Base-by-base conservation (phyloP, 2,329 filamentous ascomycete genomes). In the Fragosphaeria purpurea region DNA sequence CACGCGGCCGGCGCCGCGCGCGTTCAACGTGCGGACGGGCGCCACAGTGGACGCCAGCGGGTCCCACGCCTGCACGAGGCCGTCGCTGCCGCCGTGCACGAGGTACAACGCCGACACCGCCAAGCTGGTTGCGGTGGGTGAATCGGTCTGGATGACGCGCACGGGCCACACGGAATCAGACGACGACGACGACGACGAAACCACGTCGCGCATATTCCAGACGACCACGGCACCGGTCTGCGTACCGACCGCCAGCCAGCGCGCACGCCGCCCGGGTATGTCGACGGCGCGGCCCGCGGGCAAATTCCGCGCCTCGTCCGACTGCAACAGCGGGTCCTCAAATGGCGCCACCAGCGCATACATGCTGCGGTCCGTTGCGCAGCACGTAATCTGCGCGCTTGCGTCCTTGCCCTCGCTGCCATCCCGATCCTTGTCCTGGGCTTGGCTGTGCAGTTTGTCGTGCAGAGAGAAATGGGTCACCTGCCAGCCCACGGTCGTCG, bases 51-150 rank as follows among this genome's bases (percentile, higher is more conserved):
- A 97, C 1, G 84, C 88, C 44, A 98, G 72, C n/a, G 86, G 87
- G 69, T 98, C 93, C 93, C 93, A 98, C 6, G 89, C 87, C 65
- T 97, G 93, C 5, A 95, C 91, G 4, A 97, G 77, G 1, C 93
- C 91, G 67, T 98, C 93, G 58, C 86, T 95, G 32, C 93, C 93
- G 46, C 93, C 93, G 63, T 95, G 88, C 6, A 97, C 86, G 12
- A 98, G 69, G 62, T 95, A 94, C 12, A 98, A 72, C 2, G 88
- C 86, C 1, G 89, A 88, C 44, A 95, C 65, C 6, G 85, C 93
- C 12, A 98, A 67, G 54, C 83, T 88, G 0, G 89, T 87, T 13
- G 97, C 82, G 62, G 88, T 79, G 0, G 91, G 89, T 0, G 91
- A 97, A 44, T 95, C 88, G 0, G 93, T 97, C 59, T 90, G 82